Evolutionary conservation across 371 early-diverging fungal species (phyloP), one percentile per base, ranked within the genome.

Genomic region (Haplosporangium sp.): DNA sequence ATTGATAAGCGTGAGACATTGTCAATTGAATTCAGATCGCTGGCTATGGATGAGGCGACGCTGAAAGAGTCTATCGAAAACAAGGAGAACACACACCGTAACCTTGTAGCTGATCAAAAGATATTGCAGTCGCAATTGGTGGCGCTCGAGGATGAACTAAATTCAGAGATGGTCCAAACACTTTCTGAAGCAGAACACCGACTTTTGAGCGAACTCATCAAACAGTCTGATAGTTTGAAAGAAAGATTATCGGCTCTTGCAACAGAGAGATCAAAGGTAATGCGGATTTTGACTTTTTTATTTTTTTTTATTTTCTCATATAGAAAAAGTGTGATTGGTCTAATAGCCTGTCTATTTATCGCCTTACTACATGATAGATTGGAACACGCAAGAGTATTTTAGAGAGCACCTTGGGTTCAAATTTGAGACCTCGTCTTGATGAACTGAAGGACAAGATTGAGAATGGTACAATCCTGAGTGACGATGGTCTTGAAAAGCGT

Each of bases 351-450:
- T 50, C 50, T 50, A 50, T n/a, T 50, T n/a, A 15, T n/a, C n/a
- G 15, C 50, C 0, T 19, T 50, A 38, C 15, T n/a, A 37, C 7
- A 13, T 45, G 19, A 17, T 75, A 92, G 93, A 71, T 92, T 40
- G 94, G 91, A 62, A 82, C 84, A 3, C 89, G 90, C 27, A 93
- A 93, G 45, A 91, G 88, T 58, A 84, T 88, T 8, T 64, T 96
- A n/a, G 90, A 92, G 56, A 92, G 91, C 69, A 92, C 91, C 63
- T 78, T 97, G 63, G 83, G 89, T 4, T 84, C 87, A 7, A 92
- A 92, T 68, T 72, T 93, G 57, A 77, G 86, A 53, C 91, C 91
- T n/a, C 86, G 87, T 60, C 79, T 87, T 35, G 87, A 91, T 20
- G 92, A 90, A 40, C 63, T 93, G 20, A 45, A 82, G 9, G 85